phyloP scores from a whole-genome alignment of 495 filamentous ascomycete genomes.

The Lichina pygmaea region DNA sequence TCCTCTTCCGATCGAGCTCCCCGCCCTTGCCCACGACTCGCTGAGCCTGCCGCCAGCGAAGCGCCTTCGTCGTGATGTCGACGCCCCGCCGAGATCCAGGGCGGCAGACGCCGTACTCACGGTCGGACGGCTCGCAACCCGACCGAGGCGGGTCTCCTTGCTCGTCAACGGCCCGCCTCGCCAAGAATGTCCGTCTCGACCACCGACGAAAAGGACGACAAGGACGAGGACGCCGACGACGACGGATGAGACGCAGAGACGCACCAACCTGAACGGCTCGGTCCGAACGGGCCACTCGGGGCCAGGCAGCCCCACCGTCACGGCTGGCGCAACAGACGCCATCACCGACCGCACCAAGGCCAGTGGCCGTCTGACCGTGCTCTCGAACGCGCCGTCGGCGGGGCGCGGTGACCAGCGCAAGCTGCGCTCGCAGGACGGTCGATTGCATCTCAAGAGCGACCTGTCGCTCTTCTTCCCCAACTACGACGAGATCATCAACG shows the following conservation, averaged over 20 bases:
- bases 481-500: constrained; percentile 72
- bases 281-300: no score
- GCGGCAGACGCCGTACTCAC: no score
- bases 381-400: not conserved
- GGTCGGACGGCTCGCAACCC: no score
- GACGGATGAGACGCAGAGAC: not conserved
- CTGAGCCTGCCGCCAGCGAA: no score
- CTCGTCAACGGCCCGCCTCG: no score
- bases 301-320: no score
- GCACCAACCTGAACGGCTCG: no score
- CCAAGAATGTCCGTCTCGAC: not conserved
- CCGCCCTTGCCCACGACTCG: no score
- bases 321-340: not conserved
- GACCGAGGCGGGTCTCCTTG: no score
- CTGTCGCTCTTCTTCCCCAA: constrained; percentile 68
- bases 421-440: constrained; percentile 17
- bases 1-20: no score
- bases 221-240: not conserved
- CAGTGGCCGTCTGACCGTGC: not conserved
- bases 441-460: constrained; percentile 54
- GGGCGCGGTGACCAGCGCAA: constrained; percentile 11
- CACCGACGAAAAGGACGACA: not conserved
- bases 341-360: not conserved
- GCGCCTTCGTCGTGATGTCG: no score
- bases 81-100: no score